Evolutionary conservation across 306 rosid species (phyloP), one percentile per base, ranked within the genome.

Genomic region (Pyrus bretschneideri): DNA sequence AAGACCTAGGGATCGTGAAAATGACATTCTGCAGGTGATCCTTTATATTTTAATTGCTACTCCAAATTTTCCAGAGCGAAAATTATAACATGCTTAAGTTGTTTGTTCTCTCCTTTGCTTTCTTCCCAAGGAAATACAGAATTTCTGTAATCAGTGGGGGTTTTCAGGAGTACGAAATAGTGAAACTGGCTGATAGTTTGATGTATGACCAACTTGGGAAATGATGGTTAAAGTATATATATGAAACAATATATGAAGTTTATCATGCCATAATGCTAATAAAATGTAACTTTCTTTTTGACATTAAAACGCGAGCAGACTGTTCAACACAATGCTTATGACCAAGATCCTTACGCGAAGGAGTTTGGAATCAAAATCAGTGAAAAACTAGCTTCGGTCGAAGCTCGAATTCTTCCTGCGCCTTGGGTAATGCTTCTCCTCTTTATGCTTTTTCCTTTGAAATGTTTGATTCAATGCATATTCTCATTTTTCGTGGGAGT

Each of bases 371-470:
- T 94, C 71, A 89, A 88, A 80, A 86, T 94, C 78, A 94, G 97
- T 74, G 96, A 94, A 74, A 94, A 92, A 80, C 77, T 92, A 63
- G 93, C 98, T 79, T 89, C 93, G 3, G 98, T 94, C 9, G 97
- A 94, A 83, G 98, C 98, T 46, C 90, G 98, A 71, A 94, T 94
- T 75, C 97, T 94, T 65, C 98, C 98, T 49, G 96, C 98, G 11
- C 98, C 98, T 44, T 94, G 98, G 98, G 98, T 94, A 90, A 87
- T 81, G 74, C n/a, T 18, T 21, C 64, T 65, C 72, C 79, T 62
- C 81, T 69, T 71, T 60, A 21, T 52, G 31, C 25, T 68, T 66
- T 46, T 66, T 66, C 38, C 6, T 19, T 2, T 38, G n/a, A 66
- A 67, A 44, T 25, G 57, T 84, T 44, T 65, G 22, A 66, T 81